phyloP scores from a whole-genome alignment of 2,329 filamentous ascomycete species.

The Cryphonectria japonica region DNA sequence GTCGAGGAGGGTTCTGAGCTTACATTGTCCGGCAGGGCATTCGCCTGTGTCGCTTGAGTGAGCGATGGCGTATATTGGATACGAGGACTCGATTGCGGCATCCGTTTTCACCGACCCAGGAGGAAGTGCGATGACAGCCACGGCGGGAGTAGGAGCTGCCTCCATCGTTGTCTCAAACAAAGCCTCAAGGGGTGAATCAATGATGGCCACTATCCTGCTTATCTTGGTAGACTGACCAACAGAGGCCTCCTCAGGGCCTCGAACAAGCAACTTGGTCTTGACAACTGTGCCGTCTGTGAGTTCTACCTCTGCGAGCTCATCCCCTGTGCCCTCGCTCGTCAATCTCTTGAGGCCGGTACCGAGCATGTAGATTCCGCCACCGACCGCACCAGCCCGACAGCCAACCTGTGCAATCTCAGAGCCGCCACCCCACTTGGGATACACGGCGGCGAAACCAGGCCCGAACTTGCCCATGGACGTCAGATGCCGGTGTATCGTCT shows the following conservation, averaged over 20 bases:
- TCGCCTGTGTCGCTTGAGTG: conserved; percentile 93
- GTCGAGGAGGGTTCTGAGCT: conserved; percentile 51
- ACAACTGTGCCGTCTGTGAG: conserved; percentile 63
- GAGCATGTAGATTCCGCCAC: conserved; percentile 88
- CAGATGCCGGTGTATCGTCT: conserved; percentile 77
- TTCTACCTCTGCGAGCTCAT: conserved; percentile 31
- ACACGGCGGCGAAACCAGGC: conserved; percentile 83
- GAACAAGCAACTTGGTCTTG: conserved; percentile 58
- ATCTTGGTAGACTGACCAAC: conserved; percentile 40
- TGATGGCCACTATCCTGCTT: conserved; percentile 68
- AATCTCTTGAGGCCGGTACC: conserved; percentile 64
- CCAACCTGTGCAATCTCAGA: conserved; percentile 90
- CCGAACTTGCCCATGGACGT: conserved; percentile 87
- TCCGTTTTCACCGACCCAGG: conserved; percentile 47
- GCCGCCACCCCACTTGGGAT: conserved; percentile 90
- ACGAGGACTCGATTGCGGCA: conserved; percentile 41
- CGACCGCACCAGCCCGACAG: conserved; percentile 88
- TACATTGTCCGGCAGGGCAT: conserved; percentile 87
- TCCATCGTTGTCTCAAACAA: conserved; percentile 76
- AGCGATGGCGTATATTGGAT: conserved; percentile 64
- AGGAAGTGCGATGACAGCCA: conserved; percentile 71
- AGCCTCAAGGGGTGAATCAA: conserved; percentile 65
- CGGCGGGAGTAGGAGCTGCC: conserved; percentile 74
- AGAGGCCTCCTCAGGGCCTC: conserved; percentile 41
- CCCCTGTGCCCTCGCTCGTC: conserved; percentile 28